phyloP scores from a whole-genome alignment of 2,329 filamentous ascomycete genomes.

The Ciborinia camelliae region DNA sequence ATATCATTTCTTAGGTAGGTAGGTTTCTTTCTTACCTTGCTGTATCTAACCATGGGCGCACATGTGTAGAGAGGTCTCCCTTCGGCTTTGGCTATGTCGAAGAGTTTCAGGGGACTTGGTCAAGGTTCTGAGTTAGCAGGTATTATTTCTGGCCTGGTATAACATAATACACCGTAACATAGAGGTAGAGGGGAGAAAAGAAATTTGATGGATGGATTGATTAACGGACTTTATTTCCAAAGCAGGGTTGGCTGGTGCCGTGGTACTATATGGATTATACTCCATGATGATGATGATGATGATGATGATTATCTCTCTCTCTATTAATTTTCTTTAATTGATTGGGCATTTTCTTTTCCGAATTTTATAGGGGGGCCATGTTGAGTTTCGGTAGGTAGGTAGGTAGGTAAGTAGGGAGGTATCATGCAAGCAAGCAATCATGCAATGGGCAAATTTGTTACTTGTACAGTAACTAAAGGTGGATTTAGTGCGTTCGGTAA shows the following conservation, averaged over 20 bases:
- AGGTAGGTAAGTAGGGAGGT: too few species aligned
- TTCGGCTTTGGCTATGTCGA: constrained; percentile 51
- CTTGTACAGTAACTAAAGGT: background rate
- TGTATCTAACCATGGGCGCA: constrained; percentile 67
- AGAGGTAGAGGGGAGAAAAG: too few species aligned
- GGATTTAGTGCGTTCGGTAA: constrained; percentile 17
- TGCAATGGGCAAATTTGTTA: background rate
- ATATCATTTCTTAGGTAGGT: too few species aligned
- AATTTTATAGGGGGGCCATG: background rate
- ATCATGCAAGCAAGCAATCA: too few species aligned
- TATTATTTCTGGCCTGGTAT: background rate
- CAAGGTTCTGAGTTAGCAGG: background rate
- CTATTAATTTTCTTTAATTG: background rate
- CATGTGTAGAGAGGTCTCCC: constrained; percentile 55
- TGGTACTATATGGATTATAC: too few species aligned
- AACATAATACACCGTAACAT: too few species aligned
- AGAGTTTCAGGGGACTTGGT: constrained; percentile 56
- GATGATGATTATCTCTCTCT: constrained; percentile 8
- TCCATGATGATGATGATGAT: background rate
- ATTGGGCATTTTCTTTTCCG: background rate
- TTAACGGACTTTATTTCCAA: constrained; percentile 15
- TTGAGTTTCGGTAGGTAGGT: background rate
- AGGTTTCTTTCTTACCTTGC: constrained; percentile 48
- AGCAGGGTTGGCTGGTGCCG: constrained; percentile 1
- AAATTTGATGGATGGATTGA: background rate